phyloP scores from a whole-genome alignment of 2,329 filamentous ascomycete species.

The Exophiala oligosperma region DNA sequence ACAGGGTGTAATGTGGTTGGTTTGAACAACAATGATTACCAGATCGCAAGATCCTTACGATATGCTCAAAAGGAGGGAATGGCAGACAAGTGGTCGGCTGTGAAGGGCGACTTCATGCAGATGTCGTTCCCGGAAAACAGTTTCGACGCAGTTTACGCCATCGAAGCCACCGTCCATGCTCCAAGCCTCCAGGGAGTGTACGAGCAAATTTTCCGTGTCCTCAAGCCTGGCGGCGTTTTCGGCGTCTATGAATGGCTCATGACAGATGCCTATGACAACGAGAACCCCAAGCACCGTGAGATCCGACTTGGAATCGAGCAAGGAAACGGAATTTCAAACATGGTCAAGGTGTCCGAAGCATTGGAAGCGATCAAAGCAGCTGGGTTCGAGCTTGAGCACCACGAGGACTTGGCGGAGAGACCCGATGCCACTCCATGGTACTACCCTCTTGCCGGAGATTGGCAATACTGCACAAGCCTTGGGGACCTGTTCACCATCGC shows the following conservation, averaged over 20 bases:
- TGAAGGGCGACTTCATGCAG: slow-evolving; percentile 99
- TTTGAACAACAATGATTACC: slow-evolving; percentile 99
- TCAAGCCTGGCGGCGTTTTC: slow-evolving; percentile 94
- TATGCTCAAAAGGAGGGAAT: slow-evolving; percentile 83
- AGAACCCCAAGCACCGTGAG: slow-evolving; percentile 79
- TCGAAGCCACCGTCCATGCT: slow-evolving; percentile 95
- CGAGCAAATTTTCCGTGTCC: slow-evolving; percentile 87
- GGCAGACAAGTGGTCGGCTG: slow-evolving; percentile 75
- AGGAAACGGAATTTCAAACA: slow-evolving; percentile 95
- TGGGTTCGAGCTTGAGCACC: slow-evolving; percentile 78
- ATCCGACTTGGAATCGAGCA: slow-evolving; percentile 94
- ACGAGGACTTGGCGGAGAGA: slow-evolving; percentile 83
- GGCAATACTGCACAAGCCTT: slow-evolving; percentile 77
- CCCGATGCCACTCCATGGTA: slow-evolving; percentile 84
- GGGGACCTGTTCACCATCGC: slow-evolving; percentile 74
- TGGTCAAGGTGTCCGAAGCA: slow-evolving; percentile 84
- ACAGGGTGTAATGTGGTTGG: slow-evolving; percentile 85
- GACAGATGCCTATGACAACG: slow-evolving; percentile 92
- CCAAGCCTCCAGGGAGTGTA: slow-evolving; percentile 90
- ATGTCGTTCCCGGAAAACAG: slow-evolving; percentile 90
- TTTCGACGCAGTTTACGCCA: slow-evolving; percentile 95
- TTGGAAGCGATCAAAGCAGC: slow-evolving; percentile 80
- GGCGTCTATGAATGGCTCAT: slow-evolving; percentile 99
- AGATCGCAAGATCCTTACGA: slow-evolving; percentile 86
- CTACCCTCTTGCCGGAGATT: slow-evolving; percentile 83